These are phyloP conservation scores for Geosmithia flava DNA, from an alignment of 2,329 filamentous ascomycete genomes.

Conservation along the genomic window DNA sequence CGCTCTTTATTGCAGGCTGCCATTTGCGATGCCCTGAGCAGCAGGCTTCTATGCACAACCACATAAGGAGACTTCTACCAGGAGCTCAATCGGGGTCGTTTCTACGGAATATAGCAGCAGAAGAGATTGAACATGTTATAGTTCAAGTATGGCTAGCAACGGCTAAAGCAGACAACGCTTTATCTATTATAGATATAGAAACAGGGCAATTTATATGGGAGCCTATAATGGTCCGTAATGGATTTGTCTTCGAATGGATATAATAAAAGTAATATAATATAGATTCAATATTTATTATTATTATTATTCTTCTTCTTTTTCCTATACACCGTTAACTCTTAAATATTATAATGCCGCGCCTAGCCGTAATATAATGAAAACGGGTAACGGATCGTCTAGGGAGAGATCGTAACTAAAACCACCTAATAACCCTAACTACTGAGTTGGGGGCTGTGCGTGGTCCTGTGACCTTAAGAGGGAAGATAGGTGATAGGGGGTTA, in stretches of 20 bases:
- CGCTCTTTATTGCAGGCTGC: neutral
- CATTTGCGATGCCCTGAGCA: neutral
- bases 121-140: neutral
- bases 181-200: neutral
- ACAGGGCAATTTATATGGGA: neutral
- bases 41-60: neutral
- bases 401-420: too few relatives aligned
- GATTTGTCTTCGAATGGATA: neutral
- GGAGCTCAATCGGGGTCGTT: neutral
- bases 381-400: too few relatives aligned
- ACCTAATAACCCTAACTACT: too few relatives aligned
- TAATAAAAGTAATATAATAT: neutral
- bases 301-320: too few relatives aligned
- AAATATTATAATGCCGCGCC: too few relatives aligned
- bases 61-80: neutral
- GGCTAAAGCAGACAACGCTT: neutral
- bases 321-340: too few relatives aligned
- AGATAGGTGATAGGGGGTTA: too few relatives aligned
- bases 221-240: neutral
- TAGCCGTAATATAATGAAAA: too few relatives aligned
- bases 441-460: too few relatives aligned
- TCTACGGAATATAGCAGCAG: neutral
- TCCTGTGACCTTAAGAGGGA: too few relatives aligned
- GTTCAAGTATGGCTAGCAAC: neutral
- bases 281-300: too few relatives aligned